Base-by-base conservation (phyloP, 495 filamentous ascomycete genomes). In the Pseudevernia furfuracea region DNA sequence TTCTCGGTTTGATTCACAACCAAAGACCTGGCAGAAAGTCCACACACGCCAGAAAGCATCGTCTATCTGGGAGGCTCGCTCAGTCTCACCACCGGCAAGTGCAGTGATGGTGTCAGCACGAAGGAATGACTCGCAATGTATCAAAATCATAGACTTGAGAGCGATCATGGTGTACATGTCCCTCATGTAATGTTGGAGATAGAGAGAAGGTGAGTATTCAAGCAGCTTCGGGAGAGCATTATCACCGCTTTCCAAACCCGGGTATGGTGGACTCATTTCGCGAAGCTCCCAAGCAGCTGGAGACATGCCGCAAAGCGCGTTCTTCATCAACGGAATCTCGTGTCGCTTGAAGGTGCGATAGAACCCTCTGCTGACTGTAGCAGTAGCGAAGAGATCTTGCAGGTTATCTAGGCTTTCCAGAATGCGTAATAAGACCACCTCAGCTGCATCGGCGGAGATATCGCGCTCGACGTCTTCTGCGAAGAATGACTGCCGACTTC, bases 21-120 rank as follows among this genome's bases (percentile, higher is more conserved):
- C 86, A 61, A 89, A 89, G 48, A 88, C 81, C 21, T 81, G 82
- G 70, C 85, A 88, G 73, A 89, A 89, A 5, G 82, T 86, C 86
- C 86, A 89, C 25, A 89, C 79, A 0, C 86, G 80, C 84, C 85
- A 88, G 60, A 88, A 81, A 1, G 86, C 85, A 70, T 85, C 79
- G 67, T 87, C 82, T n/a, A 87, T 78, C 61, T 82, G 79, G 55
- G 78, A 75, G 1, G 82, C 78, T 15, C 81, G 77, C 11, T 70
- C 63, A 43, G 77, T 74, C 61, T 85, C 79, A 12, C 76, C 66
- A 7, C 81, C 83, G 1, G 81, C 73, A 19, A 88, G 77, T 3
- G 83, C 85, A 12, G 73, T 72, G 9, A 83, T 77, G 0, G 84
- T 87, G 38, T 85, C 83, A 1, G 74, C 79, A 19, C 85, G 84